phyloP scores from a whole-genome alignment of 371 early-diverging fungal species.

The Fennellomyces sp. region DNA sequence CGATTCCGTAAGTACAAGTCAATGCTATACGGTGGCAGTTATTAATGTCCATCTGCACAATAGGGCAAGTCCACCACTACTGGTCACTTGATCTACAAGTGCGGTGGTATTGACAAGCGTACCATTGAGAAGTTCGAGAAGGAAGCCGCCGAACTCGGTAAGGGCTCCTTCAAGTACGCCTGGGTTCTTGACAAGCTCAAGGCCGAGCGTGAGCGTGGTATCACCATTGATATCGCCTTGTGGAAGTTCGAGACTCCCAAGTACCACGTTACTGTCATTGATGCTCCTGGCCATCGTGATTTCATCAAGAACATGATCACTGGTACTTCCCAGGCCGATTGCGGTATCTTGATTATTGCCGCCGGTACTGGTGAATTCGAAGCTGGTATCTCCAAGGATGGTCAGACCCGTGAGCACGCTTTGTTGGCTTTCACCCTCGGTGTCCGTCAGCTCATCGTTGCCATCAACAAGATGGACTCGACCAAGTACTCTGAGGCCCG shows the following conservation, averaged over 20 bases:
- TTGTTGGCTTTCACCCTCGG: slow-evolving; percentile 95
- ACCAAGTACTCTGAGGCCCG: slow-evolving; percentile 33
- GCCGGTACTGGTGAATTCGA: slow-evolving; percentile 96
- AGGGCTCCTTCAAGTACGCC: slow-evolving; percentile 97
- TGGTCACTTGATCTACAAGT: slow-evolving; percentile 98
- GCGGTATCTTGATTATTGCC: slow-evolving; percentile 92
- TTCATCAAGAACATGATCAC: slow-evolving; percentile 99
- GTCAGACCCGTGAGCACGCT: slow-evolving; percentile 98
- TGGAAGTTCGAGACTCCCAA: slow-evolving; percentile 98
- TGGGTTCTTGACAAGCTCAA: slow-evolving; percentile 97
- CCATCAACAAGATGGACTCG: slow-evolving; percentile 95
- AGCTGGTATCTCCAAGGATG: slow-evolving; percentile 98
- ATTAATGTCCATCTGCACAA: slow-evolving; percentile 8
- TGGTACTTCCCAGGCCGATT: slow-evolving; percentile 88
- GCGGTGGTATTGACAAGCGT: slow-evolving; percentile 98
- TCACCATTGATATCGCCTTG: slow-evolving; percentile 86
- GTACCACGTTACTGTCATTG: slow-evolving; percentile 94
- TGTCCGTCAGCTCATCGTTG: slow-evolving; percentile 95
- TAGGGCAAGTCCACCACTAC: slow-evolving; percentile 49
- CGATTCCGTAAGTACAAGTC: slow-evolving; percentile 38
- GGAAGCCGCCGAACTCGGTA: slow-evolving; percentile 97
- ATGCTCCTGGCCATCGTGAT: slow-evolving; percentile 99
- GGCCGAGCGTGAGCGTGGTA: slow-evolving; percentile 97
- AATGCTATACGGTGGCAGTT: slow-evolving; percentile 31
- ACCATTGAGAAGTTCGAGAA: slow-evolving; percentile 99